Conservation (phyloP, 1,139 yeast genomes). For the Lodderomyces parapsilosis region DNA sequence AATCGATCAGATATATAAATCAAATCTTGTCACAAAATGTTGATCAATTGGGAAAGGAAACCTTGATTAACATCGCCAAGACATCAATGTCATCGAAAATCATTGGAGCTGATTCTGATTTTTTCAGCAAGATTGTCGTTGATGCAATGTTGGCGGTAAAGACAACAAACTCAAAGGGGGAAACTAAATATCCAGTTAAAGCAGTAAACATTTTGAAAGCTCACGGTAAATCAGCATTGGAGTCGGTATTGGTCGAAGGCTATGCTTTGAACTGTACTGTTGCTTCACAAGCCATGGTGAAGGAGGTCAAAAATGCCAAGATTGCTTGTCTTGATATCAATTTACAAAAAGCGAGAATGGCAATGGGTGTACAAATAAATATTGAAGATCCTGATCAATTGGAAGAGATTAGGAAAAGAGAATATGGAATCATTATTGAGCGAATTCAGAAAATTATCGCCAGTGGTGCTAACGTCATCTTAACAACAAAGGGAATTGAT, state of each 20-base stretch:
- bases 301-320: conserved; percentile 67
- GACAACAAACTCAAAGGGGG: conserved; percentile 86
- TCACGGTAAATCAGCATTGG: conserved; percentile 90
- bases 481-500: conserved; percentile 98
- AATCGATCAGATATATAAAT: conserved; percentile 84
- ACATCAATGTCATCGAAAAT: conserved; percentile 97
- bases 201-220: conserved; percentile 96
- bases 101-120: conserved; percentile 93
- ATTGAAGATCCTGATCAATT: conserved; percentile 97
- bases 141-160: conserved; percentile 96
- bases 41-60: conserved; percentile 79
- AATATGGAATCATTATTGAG: conserved; percentile 86
- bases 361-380: conserved; percentile 96
- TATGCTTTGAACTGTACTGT: conserved; percentile 97
- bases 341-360: conserved; percentile 95
- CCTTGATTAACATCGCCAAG: conserved; percentile 82
- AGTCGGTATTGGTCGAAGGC: conserved; percentile 85
- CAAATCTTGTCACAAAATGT: conserved; percentile 84
- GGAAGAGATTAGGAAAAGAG: conserved; percentile 93
- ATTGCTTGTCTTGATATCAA: conserved; percentile 94
- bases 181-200: conserved; percentile 90
- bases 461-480: conserved; percentile 94
- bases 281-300: conserved; percentile 96
- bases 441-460: conserved; percentile 82
- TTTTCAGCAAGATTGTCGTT: conserved; percentile 87